These are phyloP conservation scores for Polygonum maritimum DNA, from an alignment of 148 eudicot genomes.

Conservation along the genomic window DNA sequence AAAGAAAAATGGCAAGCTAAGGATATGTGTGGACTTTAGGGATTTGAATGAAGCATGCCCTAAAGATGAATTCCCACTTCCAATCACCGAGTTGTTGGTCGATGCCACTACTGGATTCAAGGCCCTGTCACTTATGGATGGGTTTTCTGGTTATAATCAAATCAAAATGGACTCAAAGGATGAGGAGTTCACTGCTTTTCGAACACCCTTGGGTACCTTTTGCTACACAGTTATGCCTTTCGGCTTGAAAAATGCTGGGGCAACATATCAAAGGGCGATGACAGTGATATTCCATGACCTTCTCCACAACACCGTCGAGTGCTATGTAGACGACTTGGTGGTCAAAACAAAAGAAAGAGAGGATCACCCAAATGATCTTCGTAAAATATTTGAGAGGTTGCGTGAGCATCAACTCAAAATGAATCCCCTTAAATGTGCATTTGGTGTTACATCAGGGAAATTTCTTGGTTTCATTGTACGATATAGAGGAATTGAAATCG, in stretches of 20 bases:
- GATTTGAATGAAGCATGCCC: neutral
- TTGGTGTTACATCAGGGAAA: neutral
- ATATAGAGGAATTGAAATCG: neutral
- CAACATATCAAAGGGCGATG: neutral
- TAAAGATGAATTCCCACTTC: neutral
- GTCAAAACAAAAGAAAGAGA: neutral
- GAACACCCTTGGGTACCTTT: neutral
- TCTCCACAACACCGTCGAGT: neutral
- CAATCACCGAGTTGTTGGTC: neutral
- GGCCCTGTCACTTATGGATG: neutral
- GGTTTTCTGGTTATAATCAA: neutral
- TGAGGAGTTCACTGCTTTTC: neutral
- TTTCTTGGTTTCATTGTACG: neutral
- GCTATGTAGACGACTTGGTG: neutral
- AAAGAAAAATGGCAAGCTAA: neutral
- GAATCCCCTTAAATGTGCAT: neutral
- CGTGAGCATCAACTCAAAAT: neutral
- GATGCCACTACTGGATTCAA: neutral
- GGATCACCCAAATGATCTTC: neutral
- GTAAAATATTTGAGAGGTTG: neutral
- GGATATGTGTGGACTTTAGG: neutral
- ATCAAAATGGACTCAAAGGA: neutral
- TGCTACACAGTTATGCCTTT: neutral
- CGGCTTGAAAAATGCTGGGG: neutral
- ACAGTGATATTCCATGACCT: neutral